Evolutionary conservation across 805 yeast genomes (phyloP).

Genomic region (Cyberlindnera xylosilytica): DNA sequence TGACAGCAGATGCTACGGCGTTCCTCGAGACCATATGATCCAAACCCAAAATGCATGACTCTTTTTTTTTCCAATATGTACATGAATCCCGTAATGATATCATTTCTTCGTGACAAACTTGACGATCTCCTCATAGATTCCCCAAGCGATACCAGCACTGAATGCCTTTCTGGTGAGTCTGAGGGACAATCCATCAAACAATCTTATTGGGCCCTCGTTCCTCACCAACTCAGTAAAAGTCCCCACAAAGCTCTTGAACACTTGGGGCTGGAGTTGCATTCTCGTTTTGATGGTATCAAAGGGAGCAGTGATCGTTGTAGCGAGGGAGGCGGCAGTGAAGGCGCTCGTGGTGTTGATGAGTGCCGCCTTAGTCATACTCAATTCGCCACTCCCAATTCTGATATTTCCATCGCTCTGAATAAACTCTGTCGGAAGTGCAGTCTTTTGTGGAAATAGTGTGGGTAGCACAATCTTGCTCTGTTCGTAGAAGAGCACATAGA

Average conservation of each 20-base stretch:
- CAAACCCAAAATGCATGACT: not conserved
- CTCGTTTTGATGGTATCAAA: slow-evolving; percentile 92
- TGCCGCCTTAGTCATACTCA: slow-evolving; percentile 43
- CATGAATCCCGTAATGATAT: not conserved
- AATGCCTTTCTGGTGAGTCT: slow-evolving; percentile 81
- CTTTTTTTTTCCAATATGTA: not conserved
- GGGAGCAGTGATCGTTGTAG: slow-evolving; percentile 89
- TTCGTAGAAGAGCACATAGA: slow-evolving; percentile 85
- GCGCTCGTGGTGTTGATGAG: slow-evolving; percentile 76
- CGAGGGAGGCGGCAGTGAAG: slow-evolving; percentile 65
- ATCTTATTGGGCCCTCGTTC: slow-evolving; percentile 47
- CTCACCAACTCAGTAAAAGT: slow-evolving; percentile 38
- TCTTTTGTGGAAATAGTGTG: slow-evolving; percentile 8
- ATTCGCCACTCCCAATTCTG: slow-evolving; percentile 6
- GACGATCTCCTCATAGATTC: slow-evolving; percentile 88
- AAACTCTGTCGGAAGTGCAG: not conserved
- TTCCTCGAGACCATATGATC: not conserved
- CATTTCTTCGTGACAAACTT: slow-evolving; percentile 22
- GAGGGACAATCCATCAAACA: slow-evolving; percentile 82
- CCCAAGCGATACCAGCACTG: slow-evolving; percentile 96
- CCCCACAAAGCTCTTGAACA: slow-evolving; percentile 39
- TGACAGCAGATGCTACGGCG: slow-evolving; percentile 3
- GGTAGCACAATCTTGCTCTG: slow-evolving; percentile 61
- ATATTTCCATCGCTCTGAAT: slow-evolving; percentile 15
- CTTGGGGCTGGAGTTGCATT: slow-evolving; percentile 67